Percentiles rank a stretch among this genome's conserved stretches.
Conservation (phyloP, 805 yeast genomes). For the Candida glaebosa region DNA sequence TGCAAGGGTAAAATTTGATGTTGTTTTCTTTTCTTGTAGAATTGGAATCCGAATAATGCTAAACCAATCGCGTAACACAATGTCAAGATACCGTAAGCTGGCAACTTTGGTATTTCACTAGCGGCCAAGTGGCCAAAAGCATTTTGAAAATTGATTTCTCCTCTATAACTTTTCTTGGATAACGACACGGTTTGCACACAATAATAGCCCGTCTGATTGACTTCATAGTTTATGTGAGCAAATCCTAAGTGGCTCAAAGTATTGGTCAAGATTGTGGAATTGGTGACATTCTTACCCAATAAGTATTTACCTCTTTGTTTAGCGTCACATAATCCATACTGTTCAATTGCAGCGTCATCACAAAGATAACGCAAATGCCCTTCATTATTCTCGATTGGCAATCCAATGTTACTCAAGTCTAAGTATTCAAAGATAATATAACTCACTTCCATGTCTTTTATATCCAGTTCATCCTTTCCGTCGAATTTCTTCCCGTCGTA, state of each 20-base stretch:
- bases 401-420: conserved; percentile 71
- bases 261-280: conserved; percentile 55
- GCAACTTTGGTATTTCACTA: conserved; percentile 84
- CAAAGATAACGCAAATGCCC: conserved; percentile 54
- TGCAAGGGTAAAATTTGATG: conserved; percentile 87
- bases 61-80: conserved; percentile 78
- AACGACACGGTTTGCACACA: conserved; percentile 73
- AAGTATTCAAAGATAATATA: conserved; percentile 80
- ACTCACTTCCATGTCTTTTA: conserved; percentile 46
- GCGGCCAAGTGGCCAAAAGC: conserved; percentile 90
- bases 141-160: conserved; percentile 80
- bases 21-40: conserved; percentile 68
- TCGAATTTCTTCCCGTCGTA: conserved; percentile 27
- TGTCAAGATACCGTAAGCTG: conserved; percentile 83
- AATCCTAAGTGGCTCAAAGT: conserved; percentile 56
- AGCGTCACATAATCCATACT: conserved; percentile 47
- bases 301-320: conserved; percentile 62
- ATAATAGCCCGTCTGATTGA: conserved; percentile 82
- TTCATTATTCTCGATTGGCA: conserved; percentile 37
- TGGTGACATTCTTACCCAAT: conserved; percentile 41
- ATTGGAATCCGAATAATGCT: conserved; percentile 80
- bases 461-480: conserved; percentile 24
- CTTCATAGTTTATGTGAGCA: conserved; percentile 58
- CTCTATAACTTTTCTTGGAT: conserved; percentile 46
- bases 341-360: conserved; percentile 61